Conservation (phyloP, 805 yeast species). For the Candida ulmi region DNA sequence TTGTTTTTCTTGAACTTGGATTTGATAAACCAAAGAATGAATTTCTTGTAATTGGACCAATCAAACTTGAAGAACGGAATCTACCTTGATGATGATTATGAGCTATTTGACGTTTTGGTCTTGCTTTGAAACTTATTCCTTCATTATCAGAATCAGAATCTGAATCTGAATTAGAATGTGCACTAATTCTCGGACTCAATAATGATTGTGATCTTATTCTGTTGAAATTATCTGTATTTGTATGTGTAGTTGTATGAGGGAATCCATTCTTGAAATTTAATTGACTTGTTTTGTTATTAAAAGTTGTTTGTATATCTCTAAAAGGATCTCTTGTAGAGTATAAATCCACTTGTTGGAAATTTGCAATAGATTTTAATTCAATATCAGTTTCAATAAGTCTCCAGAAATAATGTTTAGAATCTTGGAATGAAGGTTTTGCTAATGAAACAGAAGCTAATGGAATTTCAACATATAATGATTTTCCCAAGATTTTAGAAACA, state of each 20-base stretch:
- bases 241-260: conserved; percentile 11
- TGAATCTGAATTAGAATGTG: too few species aligned
- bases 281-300: conserved; percentile 7
- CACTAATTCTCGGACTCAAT: conserved; percentile 9
- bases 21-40: conserved; percentile 14
- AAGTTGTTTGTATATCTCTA: conserved; percentile 21
- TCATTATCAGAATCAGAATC: conserved; percentile 20
- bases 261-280: conserved; percentile 16
- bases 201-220: conserved; percentile 20
- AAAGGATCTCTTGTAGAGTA: conserved; percentile 18
- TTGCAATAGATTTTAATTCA: conserved; percentile 9
- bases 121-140: conserved; percentile 21
- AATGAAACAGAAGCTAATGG: conserved; percentile 30
- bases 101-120: conserved; percentile 8
- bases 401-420: conserved; percentile 13
- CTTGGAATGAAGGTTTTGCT: conserved; percentile 12
- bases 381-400: conserved; percentile 21
- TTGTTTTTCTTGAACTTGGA: neutral
- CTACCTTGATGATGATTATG: conserved; percentile 13
- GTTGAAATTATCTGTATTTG: conserved; percentile 9
- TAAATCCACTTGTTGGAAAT: conserved; percentile 13
- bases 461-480: conserved; percentile 34
- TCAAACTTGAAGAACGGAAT: conserved; percentile 21
- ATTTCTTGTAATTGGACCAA: conserved; percentile 20
- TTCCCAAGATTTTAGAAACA: conserved; percentile 31